Evolutionary conservation across 2,329 filamentous ascomycete species (phyloP), one percentile per base, ranked within the genome.

Genomic region (Celoporthe dispersa): DNA sequence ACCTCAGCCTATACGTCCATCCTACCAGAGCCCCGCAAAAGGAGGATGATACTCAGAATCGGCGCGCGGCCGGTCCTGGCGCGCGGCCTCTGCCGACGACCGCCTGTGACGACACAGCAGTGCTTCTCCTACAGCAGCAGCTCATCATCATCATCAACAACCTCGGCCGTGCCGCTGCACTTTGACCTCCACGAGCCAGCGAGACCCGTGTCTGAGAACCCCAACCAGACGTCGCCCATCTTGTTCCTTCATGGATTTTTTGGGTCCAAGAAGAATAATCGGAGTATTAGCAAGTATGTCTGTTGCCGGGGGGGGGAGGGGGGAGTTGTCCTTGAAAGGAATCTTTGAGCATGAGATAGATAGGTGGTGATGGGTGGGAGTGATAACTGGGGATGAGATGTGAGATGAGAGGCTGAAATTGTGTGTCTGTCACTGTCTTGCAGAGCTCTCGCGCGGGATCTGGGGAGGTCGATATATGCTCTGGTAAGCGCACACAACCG

Each of bases 201-300:
- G 1, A 84, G 83, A 64, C 78, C 80, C 1, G 79, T 81, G 35
- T 77, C 80, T 68, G 79, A 84, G 76, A 78, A 80, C 70, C 70
- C 70, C 16, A 62, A 70, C 65, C 80, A 82, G 71, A 79, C 80
- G 44, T 76, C 82, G 53, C 92, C 94, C 1, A 93, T 98, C 73
- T 81, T 98, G 72, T 92, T 98, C 74, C 88, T 98, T 77, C 95
- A 98, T 79, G 95, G 96, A 1, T 85, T 98, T 14, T 98, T 98
- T 77, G 95, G 95, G 28, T 97, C 93, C 51, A 97, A 97, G 83
- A 94, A 93, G 83, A 98, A 98, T 79, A 97, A 98, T 79, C 86
- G 94, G 79, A 93, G 88, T 77, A 96, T 98, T 73, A 97, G 94
- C 91, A 97, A 94, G 95, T 97, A 60, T 44, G 68, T 66, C 4